Evolutionary conservation across 106 monocot species (phyloP), one percentile per base, ranked within the genome.

Genomic region (Iris macrosiphon): DNA sequence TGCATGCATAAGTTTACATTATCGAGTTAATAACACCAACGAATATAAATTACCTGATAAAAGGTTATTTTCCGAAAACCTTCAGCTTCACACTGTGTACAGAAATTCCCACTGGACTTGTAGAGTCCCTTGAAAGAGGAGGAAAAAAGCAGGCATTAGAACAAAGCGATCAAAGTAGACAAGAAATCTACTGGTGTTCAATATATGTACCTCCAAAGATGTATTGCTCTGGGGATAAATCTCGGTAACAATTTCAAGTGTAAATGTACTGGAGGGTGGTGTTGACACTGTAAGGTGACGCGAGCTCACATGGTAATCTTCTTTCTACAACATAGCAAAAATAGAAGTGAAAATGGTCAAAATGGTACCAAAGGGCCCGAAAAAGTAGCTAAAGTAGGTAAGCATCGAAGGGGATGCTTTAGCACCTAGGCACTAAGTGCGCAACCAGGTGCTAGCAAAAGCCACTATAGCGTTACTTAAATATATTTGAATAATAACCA

Each of bases 41-140:
- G 18, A 32, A 5, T 51, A 51, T 16, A 18, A 51, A 19, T 41
- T 74, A 84, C 98, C 83, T 98, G 98, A 77, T 87, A 98, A 60
- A 83, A 98, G 0, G 98, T 98, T 28, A 98, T 91, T 68, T 91
- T 91, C 20, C 83, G 67, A 40, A 98, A 98, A 44, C 98, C 98
- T 76, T 98, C 98, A 2, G 98, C 98, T 65, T 98, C 98, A 66
- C 98, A 98, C 47, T 98, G 98, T 6, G 98, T 98, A 64, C 91
- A 98, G 41, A 98, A 98, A 33, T 87, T 87, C 5, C 80, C 87
- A 63, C 73, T 68, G 5, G 98, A 75, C 58, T 78, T 91, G 72
- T 91, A 98, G 32, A 98, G 73, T 26, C 98, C 98, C 98, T 98
- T 57, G 2, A 64, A 69, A 73, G 30, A n/a, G 53, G 26, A n/a